Evolutionary conservation across 306 rosid genomes (phyloP), one percentile per base, ranked within the genome.

Genomic region (Mimosa pudica): DNA sequence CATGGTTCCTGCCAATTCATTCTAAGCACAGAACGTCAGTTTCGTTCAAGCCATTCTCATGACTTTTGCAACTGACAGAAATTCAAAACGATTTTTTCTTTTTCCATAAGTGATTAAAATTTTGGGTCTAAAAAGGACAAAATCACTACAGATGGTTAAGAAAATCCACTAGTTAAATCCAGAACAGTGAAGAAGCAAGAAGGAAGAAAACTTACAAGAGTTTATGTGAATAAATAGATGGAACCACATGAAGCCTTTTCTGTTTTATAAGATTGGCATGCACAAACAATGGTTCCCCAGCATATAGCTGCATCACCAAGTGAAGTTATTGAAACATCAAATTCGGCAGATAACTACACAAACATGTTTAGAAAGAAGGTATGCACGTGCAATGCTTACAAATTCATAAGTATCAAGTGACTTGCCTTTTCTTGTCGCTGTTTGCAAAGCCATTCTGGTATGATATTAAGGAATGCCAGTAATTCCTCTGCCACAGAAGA

Each of bases 391-490:
- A 81, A 73, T n/a, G 42, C 18, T 49, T 66, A 60, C 73, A 77
- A 80, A 46, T 45, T 80, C 44, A 52, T 68, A 70, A 74, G 81
- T 64, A 45, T 4, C 14, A 84, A 71, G 66, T 47, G 70, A 33
- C 33, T 55, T 74, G 90, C 98, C 89, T 82, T 90, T 82, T 85
- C 92, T 86, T 89, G 97, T 78, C 94, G 82, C 71, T 87, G 85
- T 79, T 85, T 87, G 82, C 91, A 87, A 79, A 94, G 87, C 98
- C 96, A 94, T 77, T 94, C 98, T 20, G 98, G 96, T 77, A 92
- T 87, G 75, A 86, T 77, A 83, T 90, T 89, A 74, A 89, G 88
- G 75, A 85, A 87, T 71, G 94, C 88, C 80, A 94, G 82, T 80
- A 94, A 84, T 74, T 92, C 93, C 86, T 94, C 91, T n/a, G 93